Evolutionary conservation across 2,329 filamentous ascomycete genomes (phyloP).

Genomic region (Xylariales sp.): DNA sequence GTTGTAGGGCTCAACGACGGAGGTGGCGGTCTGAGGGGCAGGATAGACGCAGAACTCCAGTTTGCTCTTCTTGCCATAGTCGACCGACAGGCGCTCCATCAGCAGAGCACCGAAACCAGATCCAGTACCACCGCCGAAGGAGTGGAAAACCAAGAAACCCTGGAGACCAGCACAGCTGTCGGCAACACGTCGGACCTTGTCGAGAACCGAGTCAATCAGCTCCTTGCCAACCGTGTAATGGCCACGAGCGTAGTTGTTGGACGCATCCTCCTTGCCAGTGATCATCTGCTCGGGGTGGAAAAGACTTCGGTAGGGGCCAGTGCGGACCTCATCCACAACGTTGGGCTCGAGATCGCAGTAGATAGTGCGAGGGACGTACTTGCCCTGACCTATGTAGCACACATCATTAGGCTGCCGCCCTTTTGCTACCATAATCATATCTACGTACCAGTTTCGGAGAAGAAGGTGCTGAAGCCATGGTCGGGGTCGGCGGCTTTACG

Average conservation of each 20-base stretch:
- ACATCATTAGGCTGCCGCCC: not conserved
- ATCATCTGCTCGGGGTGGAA: conserved; percentile 99
- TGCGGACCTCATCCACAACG: conserved; percentile 98
- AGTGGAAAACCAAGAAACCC: conserved; percentile 99
- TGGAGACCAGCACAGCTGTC: conserved; percentile 98
- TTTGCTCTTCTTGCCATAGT: conserved; percentile 99
- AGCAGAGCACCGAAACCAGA: conserved; percentile 97
- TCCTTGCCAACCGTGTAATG: conserved; percentile 99
- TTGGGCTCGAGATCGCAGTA: conserved; percentile 99
- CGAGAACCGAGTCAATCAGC: conserved; percentile 94
- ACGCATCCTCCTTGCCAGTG: conserved; percentile 99
- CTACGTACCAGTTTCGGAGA: conserved; percentile 97
- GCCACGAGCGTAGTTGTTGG: conserved; percentile 99
- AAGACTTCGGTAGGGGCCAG: conserved; percentile 88
- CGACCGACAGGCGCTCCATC: conserved; percentile 97
- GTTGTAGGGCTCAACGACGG: conserved; percentile 99
- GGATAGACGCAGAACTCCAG: conserved; percentile 99
- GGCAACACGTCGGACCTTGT: conserved; percentile 96
- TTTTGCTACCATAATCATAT: too few relatives aligned
- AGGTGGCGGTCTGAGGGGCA: conserved; percentile 92
- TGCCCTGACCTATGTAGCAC: conserved; percentile 72
- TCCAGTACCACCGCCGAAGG: conserved; percentile 96
- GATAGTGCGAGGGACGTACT: conserved; percentile 98
- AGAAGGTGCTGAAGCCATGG: conserved; percentile 99
- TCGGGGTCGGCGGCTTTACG: conserved; percentile 90